phyloP scores from a whole-genome alignment of 257 asterid genomes.

The Vinca minor region DNA sequence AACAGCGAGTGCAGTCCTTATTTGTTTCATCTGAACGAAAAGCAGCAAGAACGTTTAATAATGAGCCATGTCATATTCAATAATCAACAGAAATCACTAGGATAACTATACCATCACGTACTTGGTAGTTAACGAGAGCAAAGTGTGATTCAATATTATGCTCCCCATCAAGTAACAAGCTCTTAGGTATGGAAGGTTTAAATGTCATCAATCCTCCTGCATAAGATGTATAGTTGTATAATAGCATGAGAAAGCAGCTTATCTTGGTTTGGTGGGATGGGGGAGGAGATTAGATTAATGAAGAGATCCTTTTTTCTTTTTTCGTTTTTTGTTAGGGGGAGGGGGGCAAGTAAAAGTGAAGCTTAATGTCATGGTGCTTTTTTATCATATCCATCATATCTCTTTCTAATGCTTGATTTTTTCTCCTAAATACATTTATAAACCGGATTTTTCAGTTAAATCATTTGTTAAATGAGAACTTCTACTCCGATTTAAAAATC shows the following conservation, averaged over 20 bases:
- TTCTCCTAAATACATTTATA: no score
- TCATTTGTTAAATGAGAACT: neutral
- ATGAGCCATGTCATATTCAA: neutral
- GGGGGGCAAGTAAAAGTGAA: constrained; percentile 7
- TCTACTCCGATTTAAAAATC: neutral
- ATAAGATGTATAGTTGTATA: constrained; percentile 22
- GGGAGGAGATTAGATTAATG: no score
- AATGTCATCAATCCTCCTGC: constrained; percentile 92
- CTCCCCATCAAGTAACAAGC: constrained; percentile 76
- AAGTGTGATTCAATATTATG: constrained; percentile 85
- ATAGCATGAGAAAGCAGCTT: constrained; percentile 6
- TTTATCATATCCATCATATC: no score
- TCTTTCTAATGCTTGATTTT: no score
- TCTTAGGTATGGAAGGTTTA: constrained; percentile 84
- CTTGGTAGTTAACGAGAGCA: constrained; percentile 89
- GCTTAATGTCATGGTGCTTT: neutral
- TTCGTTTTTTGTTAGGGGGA: no score
- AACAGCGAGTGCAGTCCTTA: constrained; percentile 90
- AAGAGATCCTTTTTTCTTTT: no score
- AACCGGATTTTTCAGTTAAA: constrained; percentile 2
- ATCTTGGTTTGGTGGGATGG: neutral
- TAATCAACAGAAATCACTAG: constrained; percentile 9
- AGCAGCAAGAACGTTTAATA: neutral
- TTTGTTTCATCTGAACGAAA: constrained; percentile 72
- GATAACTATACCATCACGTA: constrained; percentile 26